These are phyloP conservation scores for Neofusicoccum cordaticola DNA, from an alignment of 2,329 filamentous ascomycete genomes.

Conservation along the genomic window DNA sequence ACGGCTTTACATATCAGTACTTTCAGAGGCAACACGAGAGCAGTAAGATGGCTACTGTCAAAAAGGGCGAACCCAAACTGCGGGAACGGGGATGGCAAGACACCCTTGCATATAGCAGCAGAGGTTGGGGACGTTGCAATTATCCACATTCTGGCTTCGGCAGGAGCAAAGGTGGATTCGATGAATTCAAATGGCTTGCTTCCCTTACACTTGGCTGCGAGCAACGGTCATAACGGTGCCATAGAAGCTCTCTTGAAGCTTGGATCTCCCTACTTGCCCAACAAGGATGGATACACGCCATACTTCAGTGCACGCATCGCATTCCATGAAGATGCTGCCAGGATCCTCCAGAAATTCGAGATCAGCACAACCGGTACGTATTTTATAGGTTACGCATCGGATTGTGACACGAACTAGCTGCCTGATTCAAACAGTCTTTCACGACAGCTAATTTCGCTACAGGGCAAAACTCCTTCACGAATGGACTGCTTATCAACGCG, in stretches of 20 bases:
- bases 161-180: background rate
- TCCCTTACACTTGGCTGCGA: background rate
- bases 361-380: background rate
- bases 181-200: background rate
- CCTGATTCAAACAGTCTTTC: no score
- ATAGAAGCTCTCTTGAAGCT: background rate
- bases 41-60: background rate
- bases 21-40: background rate
- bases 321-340: background rate
- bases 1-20: background rate
- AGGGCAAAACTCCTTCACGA: background rate
- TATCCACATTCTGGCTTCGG: background rate
- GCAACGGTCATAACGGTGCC: rapidly evolving
- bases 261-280: background rate
- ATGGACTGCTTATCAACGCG: background rate
- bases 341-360: background rate
- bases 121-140: background rate
- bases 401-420: background rate
- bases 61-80: background rate
- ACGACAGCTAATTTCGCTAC: no score
- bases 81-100: rapidly evolving
- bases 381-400: rapidly evolving
- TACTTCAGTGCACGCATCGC: background rate
- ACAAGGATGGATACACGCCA: background rate
- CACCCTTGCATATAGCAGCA: background rate